Conservation (phyloP, 2,329 filamentous ascomycete genomes). For the Ophiostoma triangulosporum region DNA sequence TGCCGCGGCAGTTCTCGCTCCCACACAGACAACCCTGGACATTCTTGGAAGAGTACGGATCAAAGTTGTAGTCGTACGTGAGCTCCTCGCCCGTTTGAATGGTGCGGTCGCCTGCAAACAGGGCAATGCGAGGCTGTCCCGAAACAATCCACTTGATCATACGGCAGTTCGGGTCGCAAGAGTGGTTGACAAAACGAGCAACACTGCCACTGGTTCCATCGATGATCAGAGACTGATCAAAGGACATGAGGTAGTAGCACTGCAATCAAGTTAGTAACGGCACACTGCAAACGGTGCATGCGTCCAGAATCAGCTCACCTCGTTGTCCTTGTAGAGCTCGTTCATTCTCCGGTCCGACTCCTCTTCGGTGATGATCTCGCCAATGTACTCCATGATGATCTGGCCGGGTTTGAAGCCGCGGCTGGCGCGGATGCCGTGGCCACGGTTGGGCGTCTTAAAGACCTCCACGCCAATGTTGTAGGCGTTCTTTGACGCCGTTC, state of each 20-base stretch:
- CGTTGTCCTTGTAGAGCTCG: constrained; percentile 83
- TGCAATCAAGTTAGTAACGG: constrained; percentile 24
- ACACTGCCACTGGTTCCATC: constrained; percentile 93
- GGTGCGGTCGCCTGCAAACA: constrained; percentile 80
- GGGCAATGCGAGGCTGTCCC: constrained; percentile 86
- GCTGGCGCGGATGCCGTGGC: constrained; percentile 84
- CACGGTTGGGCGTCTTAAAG: constrained; percentile 75
- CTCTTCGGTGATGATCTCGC: constrained; percentile 89
- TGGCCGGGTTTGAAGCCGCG: constrained; percentile 77
- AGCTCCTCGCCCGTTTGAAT: constrained; percentile 93
- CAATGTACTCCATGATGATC: constrained; percentile 97
- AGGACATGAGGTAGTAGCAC: constrained; percentile 98
- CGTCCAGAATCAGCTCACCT: constrained; percentile 41
- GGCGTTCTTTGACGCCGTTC: constrained; percentile 50
- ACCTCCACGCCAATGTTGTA: constrained; percentile 93
- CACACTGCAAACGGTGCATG: neutral
- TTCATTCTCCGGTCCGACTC: constrained; percentile 93
- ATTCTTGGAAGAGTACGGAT: constrained; percentile 55
- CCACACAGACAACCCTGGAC: constrained; percentile 54
- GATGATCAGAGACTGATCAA: constrained; percentile 97
- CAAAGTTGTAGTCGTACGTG: constrained; percentile 80
- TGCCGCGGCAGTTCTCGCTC: constrained; percentile 48
- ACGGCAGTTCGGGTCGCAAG: constrained; percentile 86
- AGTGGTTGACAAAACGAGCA: constrained; percentile 96
- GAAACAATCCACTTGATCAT: constrained; percentile 98